Base-by-base conservation (phyloP, 176 grass and related monocot species). In the bread wheat (Triticum aestivum) region DNA sequence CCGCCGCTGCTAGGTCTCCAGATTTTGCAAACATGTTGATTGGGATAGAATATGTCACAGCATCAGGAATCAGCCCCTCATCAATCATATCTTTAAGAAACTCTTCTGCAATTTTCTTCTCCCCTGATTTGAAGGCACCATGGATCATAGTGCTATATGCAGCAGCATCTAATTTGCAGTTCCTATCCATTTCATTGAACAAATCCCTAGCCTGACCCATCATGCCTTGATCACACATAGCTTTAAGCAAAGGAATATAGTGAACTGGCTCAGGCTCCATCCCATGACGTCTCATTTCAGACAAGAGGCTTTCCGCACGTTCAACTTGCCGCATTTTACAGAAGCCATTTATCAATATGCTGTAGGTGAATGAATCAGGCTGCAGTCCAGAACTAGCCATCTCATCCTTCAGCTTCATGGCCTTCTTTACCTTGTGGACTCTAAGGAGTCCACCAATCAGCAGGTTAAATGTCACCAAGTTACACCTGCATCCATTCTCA, bases 111-210 rank as follows among this genome's bases (percentile, higher is more conserved):
- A 41, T 83, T 85, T 92, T 75, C 37, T 35, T 85, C 58, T 89
- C 85, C 65, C 89, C 89, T 69, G 52, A 59, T 73, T 81, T 92
- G 69, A 87, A 85, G 20, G 69, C 80, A 61, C 92, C 92, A 82
- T 94, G 81, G 38, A 94, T 87, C 83, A 94, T 87, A 61, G 84
- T 84, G 77, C 45, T 94, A 68, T 94, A 94, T 69, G 86, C 67
- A 20, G 79, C 71, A 39, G 54, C 42, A 87, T 94, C 81, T 68
- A 84, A 87, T 56, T 26, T 27, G 11, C 42, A 86, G 74, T 89
- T 82, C 23, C 64, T 35, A 54, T 71, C 59, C 78, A 94, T 94
- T 92, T 92, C 87, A 89, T 92, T 52, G 10, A 94, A 89, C 69
- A 94, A 67, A n/a, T 27, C 45, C 64, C 29, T 82, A 41, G 92